Evolutionary conservation across 2,329 filamentous ascomycete genomes (phyloP).

Genomic region (Hymenoscyphus salicellus): DNA sequence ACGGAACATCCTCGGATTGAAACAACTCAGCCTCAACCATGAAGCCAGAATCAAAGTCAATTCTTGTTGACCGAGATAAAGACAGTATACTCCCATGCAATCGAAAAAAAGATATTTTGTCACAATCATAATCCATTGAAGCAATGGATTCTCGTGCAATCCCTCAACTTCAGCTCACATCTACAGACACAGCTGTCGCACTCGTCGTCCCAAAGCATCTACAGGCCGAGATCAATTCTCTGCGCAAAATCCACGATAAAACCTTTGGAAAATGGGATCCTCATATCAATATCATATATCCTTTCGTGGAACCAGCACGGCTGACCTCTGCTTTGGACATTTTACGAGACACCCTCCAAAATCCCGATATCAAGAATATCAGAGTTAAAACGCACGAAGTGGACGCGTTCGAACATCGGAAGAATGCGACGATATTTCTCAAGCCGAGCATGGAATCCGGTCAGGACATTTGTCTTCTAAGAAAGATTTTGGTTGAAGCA

Average conservation of each 20-base stretch:
- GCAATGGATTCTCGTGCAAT: neutral
- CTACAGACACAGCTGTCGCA: constrained; percentile 58
- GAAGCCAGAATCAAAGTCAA: neutral
- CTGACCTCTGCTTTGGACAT: constrained; percentile 38
- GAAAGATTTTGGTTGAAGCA: constrained; percentile 11
- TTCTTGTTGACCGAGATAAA: neutral
- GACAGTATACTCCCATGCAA: too few species aligned
- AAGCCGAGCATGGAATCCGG: constrained; percentile 15
- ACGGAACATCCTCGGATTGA: neutral
- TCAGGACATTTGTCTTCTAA: constrained; percentile 12
- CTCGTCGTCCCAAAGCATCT: constrained; percentile 52
- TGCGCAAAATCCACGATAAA: constrained; percentile 63
- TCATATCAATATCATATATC: constrained; percentile 65
- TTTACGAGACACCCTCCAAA: constrained; percentile 42
- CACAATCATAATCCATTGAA: neutral
- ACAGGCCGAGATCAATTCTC: constrained; percentile 49
- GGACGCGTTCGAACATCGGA: constrained; percentile 19
- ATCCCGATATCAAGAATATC: constrained; percentile 35
- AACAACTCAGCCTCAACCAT: neutral
- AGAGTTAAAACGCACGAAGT: constrained; percentile 15
- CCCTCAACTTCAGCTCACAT: constrained; percentile 34
- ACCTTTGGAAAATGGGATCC: constrained; percentile 61
- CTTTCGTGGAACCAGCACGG: constrained; percentile 53
- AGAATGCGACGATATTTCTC: constrained; percentile 23
- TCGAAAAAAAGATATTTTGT: too few species aligned